A percentile compares a stretch with the other conserved stretches of the same genome.
These are phyloP conservation scores for Salix koriyanagi DNA, from an alignment of 345 rosid species.

Conservation along the genomic window DNA sequence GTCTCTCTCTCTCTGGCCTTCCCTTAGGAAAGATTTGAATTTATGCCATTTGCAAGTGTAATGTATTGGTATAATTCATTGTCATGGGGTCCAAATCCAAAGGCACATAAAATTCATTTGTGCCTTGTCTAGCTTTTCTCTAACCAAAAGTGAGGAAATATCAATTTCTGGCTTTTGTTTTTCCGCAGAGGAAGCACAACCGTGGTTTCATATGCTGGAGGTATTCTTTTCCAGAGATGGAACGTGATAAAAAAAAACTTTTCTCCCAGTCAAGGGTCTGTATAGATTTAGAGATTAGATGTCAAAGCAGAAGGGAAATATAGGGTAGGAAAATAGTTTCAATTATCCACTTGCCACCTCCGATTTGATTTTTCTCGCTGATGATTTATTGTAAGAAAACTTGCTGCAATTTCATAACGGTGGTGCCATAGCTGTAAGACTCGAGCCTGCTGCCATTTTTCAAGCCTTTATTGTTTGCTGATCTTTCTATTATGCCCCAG, in stretches of 20 bases:
- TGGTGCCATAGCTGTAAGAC: neutral
- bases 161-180: neutral
- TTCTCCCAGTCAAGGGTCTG: neutral
- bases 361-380: neutral
- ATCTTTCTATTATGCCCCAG: neutral
- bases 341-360: neutral
- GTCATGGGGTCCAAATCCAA: neutral
- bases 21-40: neutral
- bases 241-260: neutral
- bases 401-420: neutral
- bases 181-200: neutral
- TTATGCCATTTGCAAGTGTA: neutral
- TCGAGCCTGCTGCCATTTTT: constrained; percentile 7
- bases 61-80: neutral
- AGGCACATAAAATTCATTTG: neutral
- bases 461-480: neutral
- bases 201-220: neutral
- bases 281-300: neutral
- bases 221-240: neutral
- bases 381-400: constrained; percentile 2
- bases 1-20: neutral
- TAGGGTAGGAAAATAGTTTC: neutral
- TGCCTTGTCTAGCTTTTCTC: neutral
- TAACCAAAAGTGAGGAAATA: neutral
- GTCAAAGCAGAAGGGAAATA: neutral